Base-by-base conservation (phyloP, 1,139 yeast genomes). In the Protomyces gravidus region DNA sequence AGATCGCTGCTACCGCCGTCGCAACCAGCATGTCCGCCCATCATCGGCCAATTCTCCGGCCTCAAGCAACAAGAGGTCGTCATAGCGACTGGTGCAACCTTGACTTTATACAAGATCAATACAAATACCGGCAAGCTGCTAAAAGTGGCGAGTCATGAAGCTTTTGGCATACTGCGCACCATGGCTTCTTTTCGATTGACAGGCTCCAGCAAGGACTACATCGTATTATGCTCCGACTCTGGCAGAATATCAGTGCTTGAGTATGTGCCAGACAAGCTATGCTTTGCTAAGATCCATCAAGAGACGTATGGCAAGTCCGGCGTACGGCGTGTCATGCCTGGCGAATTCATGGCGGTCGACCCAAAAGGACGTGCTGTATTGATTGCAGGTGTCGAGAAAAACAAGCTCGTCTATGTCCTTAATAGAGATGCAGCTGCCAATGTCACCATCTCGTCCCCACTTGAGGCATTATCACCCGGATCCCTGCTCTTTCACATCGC, bases 301-400 rank as follows among this genome's bases (percentile, higher is more conserved):
- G 92, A 86, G 67, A 85, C 95, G 0, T 82, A 80, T 67, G 81
- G 84, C 48, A 86, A 89, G 67, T 79, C 86, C 28, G 96, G 96
- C 0, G 75, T 89, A 45, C 75, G 94, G 58, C 75, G 96, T 64
- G 73, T 83, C 0, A 77, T 86, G 0, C 96, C 96, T 0, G 95
- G 95, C 0, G 82, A 83, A 60, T 84, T 82, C 64, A 68, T 89
- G n/a, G 80, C 84, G 0, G 80, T 82, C 1, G 97, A 90, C 68
- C 85, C 89, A 0, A 78, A 80, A 60, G 84, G 84, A 30, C 73
- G 97, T 61, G 89, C 95, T 2, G 69, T 84, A 1, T 74, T 89
- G 76, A 68, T 86, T 1, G 79, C 85, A 0, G 87, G 95, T 0
- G 72, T 89, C 11, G 96, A 90, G 68, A 80, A 79, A 64, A 82